Percentiles rank a stretch among this genome's conserved stretches.
Conservation (phyloP, 1,284 basidiomycete genomes). For the Thelephora terrestris region DNA sequence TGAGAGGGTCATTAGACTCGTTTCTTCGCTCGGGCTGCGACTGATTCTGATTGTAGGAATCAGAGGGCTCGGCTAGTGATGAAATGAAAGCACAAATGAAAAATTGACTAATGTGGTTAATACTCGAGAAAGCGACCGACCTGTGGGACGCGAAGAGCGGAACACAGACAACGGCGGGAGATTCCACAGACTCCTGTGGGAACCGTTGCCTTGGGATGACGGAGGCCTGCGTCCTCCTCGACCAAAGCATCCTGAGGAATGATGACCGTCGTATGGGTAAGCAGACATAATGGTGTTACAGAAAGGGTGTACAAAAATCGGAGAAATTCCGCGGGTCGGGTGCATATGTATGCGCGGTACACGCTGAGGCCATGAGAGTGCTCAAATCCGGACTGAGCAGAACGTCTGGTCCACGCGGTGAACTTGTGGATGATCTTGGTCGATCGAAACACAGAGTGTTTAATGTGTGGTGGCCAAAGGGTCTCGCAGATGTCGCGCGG, state of each 20-base stretch:
- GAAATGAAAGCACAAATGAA: constrained; percentile 16
- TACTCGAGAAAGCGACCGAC: constrained; percentile 49
- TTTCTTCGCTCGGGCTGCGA: constrained; percentile 48
- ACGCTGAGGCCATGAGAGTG: not conserved
- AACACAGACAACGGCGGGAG: constrained; percentile 71
- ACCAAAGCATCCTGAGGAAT: constrained; percentile 24
- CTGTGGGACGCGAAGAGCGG: constrained; percentile 80
- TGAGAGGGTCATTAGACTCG: constrained; percentile 41
- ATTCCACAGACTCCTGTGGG: constrained; percentile 39
- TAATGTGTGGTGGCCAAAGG: no score
- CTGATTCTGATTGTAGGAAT: constrained; percentile 44
- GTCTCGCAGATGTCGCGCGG: no score
- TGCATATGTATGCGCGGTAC: not conserved
- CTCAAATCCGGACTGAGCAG: no score
- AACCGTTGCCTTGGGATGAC: constrained; percentile 11
- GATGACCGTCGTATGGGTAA: constrained; percentile 23
- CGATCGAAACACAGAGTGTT: no score
- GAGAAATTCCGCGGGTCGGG: not conserved
- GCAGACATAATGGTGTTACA: constrained; percentile 22
- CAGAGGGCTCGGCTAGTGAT: constrained; percentile 24
- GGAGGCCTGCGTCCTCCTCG: constrained; percentile 17
- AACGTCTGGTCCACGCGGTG: no score
- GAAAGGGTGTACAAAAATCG: constrained; percentile 15
- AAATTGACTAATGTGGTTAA: constrained; percentile 18
- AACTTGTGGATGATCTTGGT: no score